Evolutionary conservation across 2,329 filamentous ascomycete genomes (phyloP), one percentile per base, ranked within the genome.

Genomic region (Colletotrichum scovillei): DNA sequence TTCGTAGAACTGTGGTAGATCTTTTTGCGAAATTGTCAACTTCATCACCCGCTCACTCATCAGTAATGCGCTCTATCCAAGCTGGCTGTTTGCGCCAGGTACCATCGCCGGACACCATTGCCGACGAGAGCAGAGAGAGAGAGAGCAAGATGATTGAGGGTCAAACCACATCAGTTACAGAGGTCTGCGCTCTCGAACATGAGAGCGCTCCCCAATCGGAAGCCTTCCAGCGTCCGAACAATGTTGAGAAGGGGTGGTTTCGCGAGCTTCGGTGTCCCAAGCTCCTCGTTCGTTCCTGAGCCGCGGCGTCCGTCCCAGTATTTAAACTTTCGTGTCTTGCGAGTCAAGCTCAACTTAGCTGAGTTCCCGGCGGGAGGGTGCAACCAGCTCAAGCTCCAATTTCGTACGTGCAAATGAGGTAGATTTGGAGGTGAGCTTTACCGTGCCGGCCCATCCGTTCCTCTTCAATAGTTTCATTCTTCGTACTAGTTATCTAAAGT

Each of bases 211-310:
- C 42, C 69, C 66, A 69, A 69, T 72, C 52, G 66, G 66, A 32
- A 59, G 59, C 30, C 59, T 42, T 11, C 69, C 53, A 30, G 46
- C 66, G 42, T 69, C 66, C 69, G 69, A 72, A 69, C 59, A 52
- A 35, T 59, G 46, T 42, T 65, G 49, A 42, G 52, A 6, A n/a
- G 42, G 38, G 5, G 57, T 42, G 30, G 0, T 12, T 32, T 38
- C 57, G 30, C 55, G 6, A 57, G 28, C 55, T 19, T 11, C 55
- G 26, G 52, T 55, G 22, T 26, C 52, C n/a, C n/a, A 24, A 55
- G 52, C n/a, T 26, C 22, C 52, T 55, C 24, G 24, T 55, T 55
- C 52, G n/a, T 55, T 55, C 24, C 24, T 55, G 24, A 24, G 52
- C 52, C 52, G 42, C 22, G 26, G 24, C 11, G 7, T 55, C 52